A percentile compares a stretch with the other conserved stretches of the same genome.
Conservation (phyloP, 176 grass and related monocot species). For the Thalia dealbata region DNA sequence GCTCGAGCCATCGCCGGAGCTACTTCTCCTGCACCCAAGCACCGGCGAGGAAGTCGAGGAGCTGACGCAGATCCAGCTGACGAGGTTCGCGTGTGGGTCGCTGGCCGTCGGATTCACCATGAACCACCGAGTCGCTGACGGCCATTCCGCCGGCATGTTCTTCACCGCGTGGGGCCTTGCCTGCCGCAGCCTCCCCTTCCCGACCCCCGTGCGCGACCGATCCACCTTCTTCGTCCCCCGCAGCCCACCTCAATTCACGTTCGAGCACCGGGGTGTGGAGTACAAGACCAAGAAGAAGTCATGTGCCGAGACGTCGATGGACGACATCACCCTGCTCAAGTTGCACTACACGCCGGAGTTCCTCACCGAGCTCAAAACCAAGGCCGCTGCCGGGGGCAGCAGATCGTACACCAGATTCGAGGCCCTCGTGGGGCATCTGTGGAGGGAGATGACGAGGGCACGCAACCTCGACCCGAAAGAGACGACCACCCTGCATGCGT, state of each 20-base stretch:
- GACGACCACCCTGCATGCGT: constrained; percentile 20
- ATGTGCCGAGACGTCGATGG: too few species aligned
- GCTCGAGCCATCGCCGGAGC: constrained; percentile 24
- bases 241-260: constrained; percentile 22
- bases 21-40: constrained; percentile 25
- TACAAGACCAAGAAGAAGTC: constrained; percentile 11
- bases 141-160: constrained; percentile 44
- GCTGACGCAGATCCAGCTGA: constrained; percentile 52
- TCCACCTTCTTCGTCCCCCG: background rate
- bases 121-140: constrained; percentile 36
- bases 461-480: constrained; percentile 8
- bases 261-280: constrained; percentile 38
- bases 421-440: constrained; percentile 28
- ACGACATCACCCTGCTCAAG: constrained; percentile 37
- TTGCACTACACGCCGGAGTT: constrained; percentile 67
- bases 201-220: constrained; percentile 19
- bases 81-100: constrained; percentile 46
- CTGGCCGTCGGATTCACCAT: constrained; percentile 35
- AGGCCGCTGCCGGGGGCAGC: constrained; percentile 19
- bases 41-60: constrained; percentile 22
- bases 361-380: constrained; percentile 29
- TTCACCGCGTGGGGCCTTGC: constrained; percentile 47
- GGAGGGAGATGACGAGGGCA: constrained; percentile 25
- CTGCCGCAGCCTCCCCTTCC: constrained; percentile 19
- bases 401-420: constrained; percentile 28